These are phyloP conservation scores for Musa beccarii DNA, from an alignment of 176 grass and related monocot species.

Conservation along the genomic window DNA sequence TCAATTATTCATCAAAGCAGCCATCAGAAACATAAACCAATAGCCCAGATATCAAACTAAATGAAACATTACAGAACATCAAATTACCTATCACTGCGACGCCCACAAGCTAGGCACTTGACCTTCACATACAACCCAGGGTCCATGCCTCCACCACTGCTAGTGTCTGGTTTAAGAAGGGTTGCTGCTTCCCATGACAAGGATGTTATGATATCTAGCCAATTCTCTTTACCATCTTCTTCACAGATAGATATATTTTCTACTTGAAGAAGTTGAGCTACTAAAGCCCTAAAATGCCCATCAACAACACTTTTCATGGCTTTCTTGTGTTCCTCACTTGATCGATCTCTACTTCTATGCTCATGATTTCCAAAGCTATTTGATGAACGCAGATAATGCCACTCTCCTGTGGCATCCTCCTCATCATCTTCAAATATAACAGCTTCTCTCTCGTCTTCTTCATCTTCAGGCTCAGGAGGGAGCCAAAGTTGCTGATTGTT, in stretches of 20 bases:
- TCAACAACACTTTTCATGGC: constrained; percentile 90
- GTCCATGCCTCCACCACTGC: constrained; percentile 95
- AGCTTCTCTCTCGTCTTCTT: constrained; percentile 74
- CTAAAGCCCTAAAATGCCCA: constrained; percentile 83
- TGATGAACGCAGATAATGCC: constrained; percentile 63
- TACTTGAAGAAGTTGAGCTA: constrained; percentile 83
- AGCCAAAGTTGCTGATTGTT: constrained; percentile 75
- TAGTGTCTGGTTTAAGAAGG: constrained; percentile 88
- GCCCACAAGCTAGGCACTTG: constrained; percentile 88
- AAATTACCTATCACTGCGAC: constrained; percentile 59
- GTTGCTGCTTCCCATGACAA: constrained; percentile 95
- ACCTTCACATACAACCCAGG: constrained; percentile 95
- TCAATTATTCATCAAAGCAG: not conserved
- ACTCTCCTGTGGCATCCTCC: constrained; percentile 65
- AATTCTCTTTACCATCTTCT: constrained; percentile 46
- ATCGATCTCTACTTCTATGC: constrained; percentile 70
- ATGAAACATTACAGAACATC: not conserved
- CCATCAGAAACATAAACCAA: not conserved
- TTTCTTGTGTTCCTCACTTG: constrained; percentile 88
- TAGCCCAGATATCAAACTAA: not conserved
- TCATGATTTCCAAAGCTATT: constrained; percentile 76
- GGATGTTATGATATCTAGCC: constrained; percentile 93
- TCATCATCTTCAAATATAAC: constrained; percentile 66
- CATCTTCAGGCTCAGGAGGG: constrained; percentile 79
- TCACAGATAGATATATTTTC: constrained; percentile 53